Base-by-base conservation (phyloP, 257 asterid species). In the Primulina tabacum region DNA sequence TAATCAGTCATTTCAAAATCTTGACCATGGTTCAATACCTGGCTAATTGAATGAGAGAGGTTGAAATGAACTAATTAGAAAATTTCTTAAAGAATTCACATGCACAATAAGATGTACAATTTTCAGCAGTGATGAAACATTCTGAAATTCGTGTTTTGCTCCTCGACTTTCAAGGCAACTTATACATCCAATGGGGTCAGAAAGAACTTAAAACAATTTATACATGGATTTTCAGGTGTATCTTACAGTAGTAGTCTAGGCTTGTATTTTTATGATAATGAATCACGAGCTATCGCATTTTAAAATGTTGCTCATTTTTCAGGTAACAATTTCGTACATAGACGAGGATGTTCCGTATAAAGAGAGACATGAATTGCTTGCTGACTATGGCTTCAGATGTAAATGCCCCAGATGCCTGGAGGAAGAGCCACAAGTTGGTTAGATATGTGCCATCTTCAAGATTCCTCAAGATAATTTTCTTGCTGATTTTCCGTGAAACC, bases 311-410 rank as follows among this genome's bases (percentile, higher is more conserved):
- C 17, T 62, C 5, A 34, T 30, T 69, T 75, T 73, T 32, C 90
- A 93, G 99, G 77, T 91, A 69, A 88, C 93, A 26, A 94, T 91
- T 76, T 94, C 99, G 0, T 91, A 94, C 82, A 83, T 94, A 67
- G 96, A 89, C 24, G 99, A 94, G 80, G 96, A 89, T 34, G 86
- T 85, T 79, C 79, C 93, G 10, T 84, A 82, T 8, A 81, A 84
- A 73, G 98, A 91, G 67, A 89, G 98, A 72, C 97, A 85, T 75
- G 72, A 73, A 55, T 75, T 43, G 32, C 95, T 94, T 40, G 96
- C 89, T 33, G 97, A 91, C 75, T 94, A 94, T 77, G 97, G 96
- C 34, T 94, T 94, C 73, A 77, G 38, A 71, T 91, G 97, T 73
- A 80, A 76, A 86, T 91, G 98, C 80, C 79, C 83, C 66, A 88